These are phyloP conservation scores for Escallonia rubra DNA, from an alignment of 129 eudicot species.

Conservation along the genomic window DNA sequence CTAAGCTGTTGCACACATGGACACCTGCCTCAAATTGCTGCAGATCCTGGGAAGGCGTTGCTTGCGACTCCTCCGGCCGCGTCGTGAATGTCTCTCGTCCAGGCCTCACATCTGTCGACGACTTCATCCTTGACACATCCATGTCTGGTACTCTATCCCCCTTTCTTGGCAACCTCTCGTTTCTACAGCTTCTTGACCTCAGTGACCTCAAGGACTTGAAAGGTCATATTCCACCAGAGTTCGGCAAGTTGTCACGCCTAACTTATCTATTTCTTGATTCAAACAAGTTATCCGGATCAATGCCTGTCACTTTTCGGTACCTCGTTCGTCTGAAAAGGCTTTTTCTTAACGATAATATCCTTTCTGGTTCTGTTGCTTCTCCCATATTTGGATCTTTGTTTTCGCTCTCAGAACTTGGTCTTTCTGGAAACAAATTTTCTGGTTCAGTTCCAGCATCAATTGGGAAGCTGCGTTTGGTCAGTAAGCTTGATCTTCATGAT, in stretches of 20 bases:
- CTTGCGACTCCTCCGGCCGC: constrained; percentile 58
- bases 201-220: constrained; percentile 56
- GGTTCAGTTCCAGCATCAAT: constrained; percentile 64
- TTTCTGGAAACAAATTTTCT: constrained; percentile 52
- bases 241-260: constrained; percentile 53
- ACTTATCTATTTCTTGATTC: constrained; percentile 54
- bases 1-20: constrained; percentile 57
- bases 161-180: constrained; percentile 60
- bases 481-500: constrained; percentile 50
- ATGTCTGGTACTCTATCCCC: constrained; percentile 81
- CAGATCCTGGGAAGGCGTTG: constrained; percentile 66
- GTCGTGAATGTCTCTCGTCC: constrained; percentile 65
- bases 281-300: constrained; percentile 49
- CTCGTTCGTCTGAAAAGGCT: constrained; percentile 47
- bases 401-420: constrained; percentile 43
- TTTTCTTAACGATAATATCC: constrained; percentile 42
- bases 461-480: constrained; percentile 37
- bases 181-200: constrained; percentile 66
- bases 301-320: constrained; percentile 40
- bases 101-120: constrained; percentile 50
- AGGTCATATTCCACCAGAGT: constrained; percentile 69
- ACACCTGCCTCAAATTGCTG: constrained; percentile 61
- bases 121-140: constrained; percentile 53
- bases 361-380: constrained; percentile 42
- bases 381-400: constrained; percentile 26